Evolutionary conservation across 208 protist species (phyloP), one percentile per base, ranked within the genome.

Genomic region (Lotmaria passim): DNA sequence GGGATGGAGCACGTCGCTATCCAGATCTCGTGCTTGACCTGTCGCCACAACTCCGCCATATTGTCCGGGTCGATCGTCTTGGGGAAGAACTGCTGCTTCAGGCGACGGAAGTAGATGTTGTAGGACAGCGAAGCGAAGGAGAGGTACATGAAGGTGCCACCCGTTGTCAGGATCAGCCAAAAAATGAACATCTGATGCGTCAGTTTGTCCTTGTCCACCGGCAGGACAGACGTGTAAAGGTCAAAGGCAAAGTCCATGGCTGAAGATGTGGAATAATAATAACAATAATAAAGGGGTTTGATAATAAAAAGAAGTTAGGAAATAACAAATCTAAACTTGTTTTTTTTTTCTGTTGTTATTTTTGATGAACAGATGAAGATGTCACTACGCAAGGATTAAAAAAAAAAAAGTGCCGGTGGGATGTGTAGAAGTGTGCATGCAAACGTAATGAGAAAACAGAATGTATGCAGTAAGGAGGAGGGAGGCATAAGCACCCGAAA

Each of bases 1-100:
- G 86, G 87, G 57, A 93, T 89, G n/a, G 90, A 95, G 34, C 67
- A 67, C 55, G 81, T 70, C 15, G 87, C 87, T 41, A 95, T 91
- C 56, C 79, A 90, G 52, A 93, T 95, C 60, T 95, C 90, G 51
- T 88, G 83, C 17, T 30, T 46, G 48, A 89, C 77, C 63, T 92
- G 87, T 56, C 61, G 44, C 23, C 53, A 51, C 67, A 93, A 46
- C 66, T 93, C 83, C 1, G 24, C n/a, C 43, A 52, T 44, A 41
- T 87, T 36, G 24, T 79, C 69, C 8, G 82, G 81, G 34, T 88
- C 74, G 52, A 94, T 87, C 8, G 88, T 93, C 63, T 81, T 79
- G 7, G 88, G 88, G 61, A 93, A 93, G 57, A 83, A 93, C 24
- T 79, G 83, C n/a, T 75, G 51, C 59, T 76, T 75, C 24, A 78